phyloP scores from a whole-genome alignment of 345 rosid species.

The Capsella bursapastoris region DNA sequence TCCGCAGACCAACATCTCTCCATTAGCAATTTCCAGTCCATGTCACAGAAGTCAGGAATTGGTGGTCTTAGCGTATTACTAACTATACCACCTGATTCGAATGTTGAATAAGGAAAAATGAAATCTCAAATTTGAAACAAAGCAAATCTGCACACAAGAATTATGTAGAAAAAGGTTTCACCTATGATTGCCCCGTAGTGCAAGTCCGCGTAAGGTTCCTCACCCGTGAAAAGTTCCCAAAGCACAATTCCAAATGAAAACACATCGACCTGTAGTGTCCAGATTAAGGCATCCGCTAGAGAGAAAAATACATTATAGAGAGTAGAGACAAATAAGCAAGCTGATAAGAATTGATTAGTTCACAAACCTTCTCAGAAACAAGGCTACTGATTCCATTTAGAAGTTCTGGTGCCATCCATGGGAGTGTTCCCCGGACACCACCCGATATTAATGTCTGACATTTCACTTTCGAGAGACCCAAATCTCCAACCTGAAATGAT shows the following conservation, averaged over 20 bases:
- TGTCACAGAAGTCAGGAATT: background rate
- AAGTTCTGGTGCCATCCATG: slow-evolving; percentile 15
- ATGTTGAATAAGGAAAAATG: background rate
- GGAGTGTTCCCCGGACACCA: slow-evolving; percentile 17
- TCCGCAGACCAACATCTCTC: slow-evolving; percentile 21
- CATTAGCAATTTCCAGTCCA: slow-evolving; percentile 14
- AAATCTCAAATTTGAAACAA: background rate
- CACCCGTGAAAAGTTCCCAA: slow-evolving; percentile 17
- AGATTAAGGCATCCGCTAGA: background rate
- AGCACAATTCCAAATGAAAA: slow-evolving; percentile 19
- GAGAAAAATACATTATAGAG: background rate
- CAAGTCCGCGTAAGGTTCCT: slow-evolving; percentile 7
- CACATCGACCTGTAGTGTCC: slow-evolving; percentile 6
- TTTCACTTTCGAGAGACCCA: slow-evolving; percentile 19
- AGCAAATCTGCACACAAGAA: background rate
- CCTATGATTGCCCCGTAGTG: slow-evolving; percentile 19
- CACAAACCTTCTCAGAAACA: slow-evolving; percentile 11
- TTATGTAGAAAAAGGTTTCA: background rate
- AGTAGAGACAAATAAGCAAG: background rate
- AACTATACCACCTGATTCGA: background rate
- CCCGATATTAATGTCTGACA: slow-evolving; percentile 16
- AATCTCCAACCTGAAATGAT: slow-evolving; percentile 1
- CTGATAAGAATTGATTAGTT: background rate
- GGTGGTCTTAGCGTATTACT: slow-evolving; percentile 3
- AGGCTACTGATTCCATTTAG: slow-evolving; percentile 11